Evolutionary conservation across 2,329 filamentous ascomycete species (phyloP).

Genomic region (Elsinoe perseae): DNA sequence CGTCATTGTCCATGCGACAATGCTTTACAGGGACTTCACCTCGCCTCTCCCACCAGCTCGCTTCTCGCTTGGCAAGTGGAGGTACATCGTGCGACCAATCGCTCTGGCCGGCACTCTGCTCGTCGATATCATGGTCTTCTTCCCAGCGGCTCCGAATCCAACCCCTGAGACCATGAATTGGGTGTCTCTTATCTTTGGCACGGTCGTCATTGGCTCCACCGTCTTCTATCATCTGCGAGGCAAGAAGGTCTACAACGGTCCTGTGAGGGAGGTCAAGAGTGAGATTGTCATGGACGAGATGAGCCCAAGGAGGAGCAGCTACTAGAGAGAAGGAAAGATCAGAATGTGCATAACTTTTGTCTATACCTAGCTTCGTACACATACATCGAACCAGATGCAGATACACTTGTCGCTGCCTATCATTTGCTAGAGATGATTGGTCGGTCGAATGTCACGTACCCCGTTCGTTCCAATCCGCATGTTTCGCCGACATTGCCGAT

Average conservation of each 20-base stretch:
- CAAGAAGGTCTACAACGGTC: conserved; percentile 20
- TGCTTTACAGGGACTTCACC: conserved; percentile 19
- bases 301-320: neutral
- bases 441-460: no score
- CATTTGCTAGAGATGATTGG: no score
- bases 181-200: conserved; percentile 24
- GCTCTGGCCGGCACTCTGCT: conserved; percentile 17
- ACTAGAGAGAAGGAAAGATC: neutral
- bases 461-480: no score
- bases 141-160: conserved; percentile 20
- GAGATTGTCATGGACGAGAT: conserved; percentile 6
- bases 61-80: conserved; percentile 22
- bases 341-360: neutral
- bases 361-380: neutral
- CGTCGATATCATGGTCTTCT: conserved; percentile 20
- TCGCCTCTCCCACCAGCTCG: conserved; percentile 19
- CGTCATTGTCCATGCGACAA: conserved; percentile 19
- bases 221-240: conserved; percentile 18
- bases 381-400: no score
- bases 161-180: conserved; percentile 26
- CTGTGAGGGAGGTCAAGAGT: conserved; percentile 16
- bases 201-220: conserved; percentile 16
- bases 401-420: no score
- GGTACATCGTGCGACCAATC: conserved; percentile 18
- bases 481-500: no score